Percentiles rank a stretch among this genome's conserved stretches.
These are phyloP conservation scores for Mycotypha africana DNA, from an alignment of 371 early-diverging fungal genomes.

Conservation along the genomic window DNA sequence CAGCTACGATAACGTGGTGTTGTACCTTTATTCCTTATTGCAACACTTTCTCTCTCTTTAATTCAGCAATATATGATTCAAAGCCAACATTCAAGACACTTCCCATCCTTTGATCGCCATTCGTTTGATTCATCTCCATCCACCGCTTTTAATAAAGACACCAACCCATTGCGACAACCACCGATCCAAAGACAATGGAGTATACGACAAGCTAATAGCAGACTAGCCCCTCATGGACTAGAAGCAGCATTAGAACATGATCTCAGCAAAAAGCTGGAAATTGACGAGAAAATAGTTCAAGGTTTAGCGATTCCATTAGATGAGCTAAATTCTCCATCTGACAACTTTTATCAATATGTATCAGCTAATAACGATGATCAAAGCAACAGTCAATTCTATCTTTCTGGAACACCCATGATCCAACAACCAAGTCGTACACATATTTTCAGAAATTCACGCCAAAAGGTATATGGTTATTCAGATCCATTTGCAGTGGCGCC, in stretches of 20 bases:
- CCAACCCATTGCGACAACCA: too few relatives aligned
- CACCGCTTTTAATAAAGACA: too few relatives aligned
- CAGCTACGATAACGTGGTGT: too few relatives aligned
- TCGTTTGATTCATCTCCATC: too few relatives aligned
- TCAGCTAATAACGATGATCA: too few relatives aligned
- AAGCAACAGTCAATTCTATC: slow-evolving; percentile 14
- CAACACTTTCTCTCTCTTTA: too few relatives aligned
- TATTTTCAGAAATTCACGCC: slow-evolving; percentile 14
- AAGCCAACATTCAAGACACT: too few relatives aligned
- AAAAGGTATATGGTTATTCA: slow-evolving; percentile 32
- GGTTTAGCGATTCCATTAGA: slow-evolving; percentile 28
- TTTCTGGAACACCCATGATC: slow-evolving; percentile 8
- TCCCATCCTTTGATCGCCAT: too few relatives aligned
- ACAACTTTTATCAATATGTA: too few relatives aligned
- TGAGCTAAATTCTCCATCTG: slow-evolving; percentile 6
- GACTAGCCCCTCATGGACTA: slow-evolving; percentile 25
- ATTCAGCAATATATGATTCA: too few relatives aligned
- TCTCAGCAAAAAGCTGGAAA: slow-evolving; percentile 22
- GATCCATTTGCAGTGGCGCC: slow-evolving; percentile 44
- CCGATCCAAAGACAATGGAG: slow-evolving; percentile 25
- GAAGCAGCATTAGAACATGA: slow-evolving; percentile 36
- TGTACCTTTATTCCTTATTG: too few relatives aligned
- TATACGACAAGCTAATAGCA: slow-evolving; percentile 43
- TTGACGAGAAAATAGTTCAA: slow-evolving; percentile 20
- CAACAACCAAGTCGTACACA: slow-evolving; percentile 12